Conservation (phyloP, 257 asterid genomes). For the Vinca minor region DNA sequence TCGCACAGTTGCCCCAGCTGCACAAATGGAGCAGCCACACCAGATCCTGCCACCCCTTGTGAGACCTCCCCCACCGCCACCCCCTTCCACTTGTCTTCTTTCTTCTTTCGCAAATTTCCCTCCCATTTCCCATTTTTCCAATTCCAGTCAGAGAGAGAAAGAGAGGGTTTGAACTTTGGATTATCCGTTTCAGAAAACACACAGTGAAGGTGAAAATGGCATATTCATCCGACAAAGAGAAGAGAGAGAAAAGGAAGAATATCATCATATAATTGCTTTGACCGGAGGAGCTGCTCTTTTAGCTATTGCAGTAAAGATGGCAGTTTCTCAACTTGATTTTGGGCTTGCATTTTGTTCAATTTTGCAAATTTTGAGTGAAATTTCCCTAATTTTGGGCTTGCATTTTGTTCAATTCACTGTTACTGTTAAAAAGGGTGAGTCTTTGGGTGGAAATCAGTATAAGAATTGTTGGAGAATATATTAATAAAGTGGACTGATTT, state of each 20-base stretch:
- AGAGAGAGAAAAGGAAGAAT: constrained; percentile 29
- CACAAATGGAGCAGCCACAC: too few relatives aligned
- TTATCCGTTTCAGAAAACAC: not conserved
- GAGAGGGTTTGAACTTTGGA: not conserved
- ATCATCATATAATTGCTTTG: constrained; percentile 59
- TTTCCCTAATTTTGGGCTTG: too few relatives aligned
- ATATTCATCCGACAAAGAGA: constrained; percentile 18
- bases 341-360: not conserved
- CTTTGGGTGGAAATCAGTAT: constrained; percentile 12
- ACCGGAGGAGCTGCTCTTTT: constrained; percentile 89
- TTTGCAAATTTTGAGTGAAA: too few relatives aligned
- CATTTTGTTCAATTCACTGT: not conserved
- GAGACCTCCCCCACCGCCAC: too few relatives aligned
- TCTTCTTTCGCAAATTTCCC: constrained; percentile 15
- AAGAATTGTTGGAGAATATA: too few relatives aligned
- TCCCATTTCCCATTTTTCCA: constrained; percentile 20
- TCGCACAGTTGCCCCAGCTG: too few relatives aligned
- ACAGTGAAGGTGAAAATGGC: constrained; percentile 14
- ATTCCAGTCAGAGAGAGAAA: not conserved
- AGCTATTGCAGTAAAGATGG: constrained; percentile 66
- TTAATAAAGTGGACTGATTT: too few relatives aligned
- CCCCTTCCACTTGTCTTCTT: not conserved
- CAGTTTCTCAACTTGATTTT: constrained; percentile 12
- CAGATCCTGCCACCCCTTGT: too few relatives aligned
- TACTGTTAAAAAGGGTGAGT: not conserved